Conservation (phyloP, 371 early-diverging fungal species). For the Circinella minor region DNA sequence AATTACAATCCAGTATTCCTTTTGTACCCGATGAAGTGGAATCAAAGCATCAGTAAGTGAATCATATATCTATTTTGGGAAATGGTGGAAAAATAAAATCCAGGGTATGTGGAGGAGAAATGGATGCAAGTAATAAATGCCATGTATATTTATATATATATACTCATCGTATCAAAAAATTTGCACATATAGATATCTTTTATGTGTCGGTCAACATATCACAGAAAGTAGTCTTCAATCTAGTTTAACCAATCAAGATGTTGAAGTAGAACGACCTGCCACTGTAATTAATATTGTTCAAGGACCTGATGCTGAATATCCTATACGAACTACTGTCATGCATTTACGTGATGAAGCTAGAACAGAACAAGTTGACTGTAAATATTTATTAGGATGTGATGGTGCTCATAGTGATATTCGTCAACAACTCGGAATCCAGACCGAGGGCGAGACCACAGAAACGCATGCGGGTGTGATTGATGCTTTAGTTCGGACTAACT, state of each 20-base stretch:
- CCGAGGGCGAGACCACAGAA: constrained; percentile 48
- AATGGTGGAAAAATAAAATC: not conserved
- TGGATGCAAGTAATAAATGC: no score
- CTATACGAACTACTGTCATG: constrained; percentile 41
- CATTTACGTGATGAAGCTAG: constrained; percentile 33
- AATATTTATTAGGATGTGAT: constrained; percentile 49
- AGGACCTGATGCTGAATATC: constrained; percentile 23
- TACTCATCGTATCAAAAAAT: no score
- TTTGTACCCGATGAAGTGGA: constrained; percentile 51
- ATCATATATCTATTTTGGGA: not conserved
- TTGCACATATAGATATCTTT: constrained; percentile 29
- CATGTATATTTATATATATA: no score
- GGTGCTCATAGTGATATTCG: constrained; percentile 53
- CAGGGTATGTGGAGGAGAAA: no score
- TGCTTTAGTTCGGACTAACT: constrained; percentile 51
- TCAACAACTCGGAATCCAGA: constrained; percentile 35
- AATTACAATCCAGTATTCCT: constrained; percentile 35
- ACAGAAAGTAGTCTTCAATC: constrained; percentile 47
- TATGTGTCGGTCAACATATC: constrained; percentile 55
- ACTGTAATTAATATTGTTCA: constrained; percentile 35
- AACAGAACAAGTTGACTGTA: constrained; percentile 42
- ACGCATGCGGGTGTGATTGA: constrained; percentile 51
- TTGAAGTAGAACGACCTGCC: constrained; percentile 48
- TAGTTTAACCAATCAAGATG: constrained; percentile 30
- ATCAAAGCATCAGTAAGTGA: constrained; percentile 48